Conservation (phyloP, 208 protist species). For the Leishmania aethiopica region DNA sequence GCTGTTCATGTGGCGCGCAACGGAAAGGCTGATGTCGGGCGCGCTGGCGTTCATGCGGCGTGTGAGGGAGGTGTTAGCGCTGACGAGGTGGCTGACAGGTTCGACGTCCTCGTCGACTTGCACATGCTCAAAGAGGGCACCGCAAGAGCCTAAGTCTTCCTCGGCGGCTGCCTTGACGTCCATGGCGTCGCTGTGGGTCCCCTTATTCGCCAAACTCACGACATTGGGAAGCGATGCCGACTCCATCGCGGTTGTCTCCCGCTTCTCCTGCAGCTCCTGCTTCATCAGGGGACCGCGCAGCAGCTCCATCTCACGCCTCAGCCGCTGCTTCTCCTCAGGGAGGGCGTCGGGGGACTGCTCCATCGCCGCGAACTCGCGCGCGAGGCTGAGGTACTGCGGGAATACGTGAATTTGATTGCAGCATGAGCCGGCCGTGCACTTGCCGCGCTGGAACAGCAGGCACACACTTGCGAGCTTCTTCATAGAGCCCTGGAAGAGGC, state of each 20-base stretch:
- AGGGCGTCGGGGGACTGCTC: constrained; percentile 18
- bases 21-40: constrained; percentile 14
- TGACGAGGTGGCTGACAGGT: constrained; percentile 27
- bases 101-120: constrained; percentile 41
- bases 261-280: constrained; percentile 32
- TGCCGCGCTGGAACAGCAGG: constrained; percentile 81
- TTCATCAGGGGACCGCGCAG: constrained; percentile 31
- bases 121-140: constrained; percentile 45
- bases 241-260: constrained; percentile 16
- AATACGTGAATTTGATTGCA: constrained; percentile 91
- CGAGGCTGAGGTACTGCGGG: constrained; percentile 51
- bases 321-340: constrained; percentile 11
- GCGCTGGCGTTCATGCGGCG: constrained; percentile 28
- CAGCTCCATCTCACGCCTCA: constrained; percentile 29
- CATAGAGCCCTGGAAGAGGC: constrained; percentile 76
- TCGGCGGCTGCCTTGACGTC: constrained; percentile 9
- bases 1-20: constrained; percentile 37
- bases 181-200: background rate
- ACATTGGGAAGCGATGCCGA: background rate
- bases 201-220: background rate
- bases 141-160: constrained; percentile 28
- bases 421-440: constrained; percentile 77
- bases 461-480: constrained; percentile 83
- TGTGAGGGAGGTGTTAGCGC: constrained; percentile 28
- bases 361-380: constrained; percentile 22